These are phyloP conservation scores for Sporobolomyces phaffii DNA, from an alignment of 768 basidiomycete species.

Conservation along the genomic window DNA sequence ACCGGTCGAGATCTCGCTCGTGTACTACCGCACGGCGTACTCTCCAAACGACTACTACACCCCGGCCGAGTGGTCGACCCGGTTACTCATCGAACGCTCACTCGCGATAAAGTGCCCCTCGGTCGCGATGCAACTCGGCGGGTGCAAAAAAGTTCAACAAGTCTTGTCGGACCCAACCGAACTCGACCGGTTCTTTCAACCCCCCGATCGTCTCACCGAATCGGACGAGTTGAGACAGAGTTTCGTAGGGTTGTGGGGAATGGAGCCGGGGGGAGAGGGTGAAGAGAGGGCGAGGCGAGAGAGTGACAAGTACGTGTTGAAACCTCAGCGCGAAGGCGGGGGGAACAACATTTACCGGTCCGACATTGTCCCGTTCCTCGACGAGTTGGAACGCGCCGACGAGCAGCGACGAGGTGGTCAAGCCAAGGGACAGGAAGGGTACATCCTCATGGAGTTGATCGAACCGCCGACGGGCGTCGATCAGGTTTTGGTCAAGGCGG, in stretches of 20 bases:
- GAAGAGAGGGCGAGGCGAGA: slow-evolving; percentile 55
- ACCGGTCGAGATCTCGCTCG: slow-evolving; percentile 66
- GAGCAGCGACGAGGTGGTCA: slow-evolving; percentile 12
- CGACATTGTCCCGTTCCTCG: slow-evolving; percentile 71
- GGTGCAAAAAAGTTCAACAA: slow-evolving; percentile 92
- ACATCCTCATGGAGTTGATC: slow-evolving; percentile 96
- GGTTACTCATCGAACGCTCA: slow-evolving; percentile 71
- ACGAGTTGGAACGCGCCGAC: slow-evolving; percentile 54
- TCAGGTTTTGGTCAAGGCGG: slow-evolving; percentile 73
- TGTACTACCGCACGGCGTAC: slow-evolving; percentile 90
- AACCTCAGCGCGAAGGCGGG: slow-evolving; percentile 96
- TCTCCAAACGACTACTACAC: slow-evolving; percentile 68
- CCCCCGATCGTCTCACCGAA: no score
- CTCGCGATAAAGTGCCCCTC: slow-evolving; percentile 87
- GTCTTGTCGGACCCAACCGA: slow-evolving; percentile 67
- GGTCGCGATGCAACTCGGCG: slow-evolving; percentile 86
- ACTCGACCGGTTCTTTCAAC: slow-evolving; percentile 63
- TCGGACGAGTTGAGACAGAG: slow-evolving; percentile 64
- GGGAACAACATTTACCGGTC: slow-evolving; percentile 90
- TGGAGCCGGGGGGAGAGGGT: slow-evolving; percentile 53
- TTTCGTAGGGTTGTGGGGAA: slow-evolving; percentile 85
- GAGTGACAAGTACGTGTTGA: slow-evolving; percentile 67
- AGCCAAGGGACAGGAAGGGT: slow-evolving; percentile 62
- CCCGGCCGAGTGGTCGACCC: slow-evolving; percentile 59
- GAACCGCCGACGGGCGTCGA: slow-evolving; percentile 61